Conservation (phyloP, 2,329 filamentous ascomycete species). For the Neonectria ditissima region DNA sequence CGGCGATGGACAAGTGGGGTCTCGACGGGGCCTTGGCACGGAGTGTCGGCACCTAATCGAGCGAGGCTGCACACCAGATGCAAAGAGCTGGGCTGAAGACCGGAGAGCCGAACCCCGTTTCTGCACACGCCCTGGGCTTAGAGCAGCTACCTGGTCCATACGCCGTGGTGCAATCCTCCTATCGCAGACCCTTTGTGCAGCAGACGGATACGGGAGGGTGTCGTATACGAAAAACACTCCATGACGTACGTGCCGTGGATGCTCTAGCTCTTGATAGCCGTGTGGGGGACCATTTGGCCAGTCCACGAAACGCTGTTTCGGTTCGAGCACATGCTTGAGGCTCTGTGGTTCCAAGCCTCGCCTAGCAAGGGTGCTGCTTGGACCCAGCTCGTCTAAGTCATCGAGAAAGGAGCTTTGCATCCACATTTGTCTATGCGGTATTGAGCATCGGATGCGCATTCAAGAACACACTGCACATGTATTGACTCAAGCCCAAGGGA, state of each 20-base stretch:
- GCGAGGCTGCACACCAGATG: constrained; percentile 19
- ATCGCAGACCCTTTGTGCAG: background rate
- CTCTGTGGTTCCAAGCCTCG: background rate
- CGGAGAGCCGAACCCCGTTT: constrained; percentile 18
- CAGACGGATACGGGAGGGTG: constrained; percentile 18
- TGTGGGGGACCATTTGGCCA: background rate
- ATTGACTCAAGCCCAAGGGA: background rate
- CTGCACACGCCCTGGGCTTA: constrained; percentile 1
- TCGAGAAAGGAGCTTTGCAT: background rate
- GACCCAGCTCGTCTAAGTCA: background rate
- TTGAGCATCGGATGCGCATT: too few species aligned
- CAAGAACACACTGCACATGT: background rate
- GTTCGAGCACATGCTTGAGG: background rate
- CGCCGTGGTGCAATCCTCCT: too few species aligned
- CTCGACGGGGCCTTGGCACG: constrained; percentile 32
- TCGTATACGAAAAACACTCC: constrained; percentile 23
- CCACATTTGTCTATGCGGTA: background rate
- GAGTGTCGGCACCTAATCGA: constrained; percentile 30
- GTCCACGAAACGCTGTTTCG: background rate
- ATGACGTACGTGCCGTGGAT: constrained; percentile 15
- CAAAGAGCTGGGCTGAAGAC: constrained; percentile 6
- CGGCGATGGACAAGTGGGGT: constrained; percentile 25
- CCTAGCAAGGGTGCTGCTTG: background rate
- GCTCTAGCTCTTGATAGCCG: background rate
- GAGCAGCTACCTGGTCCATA: constrained; percentile 2